Conservation (phyloP, 2,329 filamentous ascomycete genomes). For the Ophiostoma tasmaniense region DNA sequence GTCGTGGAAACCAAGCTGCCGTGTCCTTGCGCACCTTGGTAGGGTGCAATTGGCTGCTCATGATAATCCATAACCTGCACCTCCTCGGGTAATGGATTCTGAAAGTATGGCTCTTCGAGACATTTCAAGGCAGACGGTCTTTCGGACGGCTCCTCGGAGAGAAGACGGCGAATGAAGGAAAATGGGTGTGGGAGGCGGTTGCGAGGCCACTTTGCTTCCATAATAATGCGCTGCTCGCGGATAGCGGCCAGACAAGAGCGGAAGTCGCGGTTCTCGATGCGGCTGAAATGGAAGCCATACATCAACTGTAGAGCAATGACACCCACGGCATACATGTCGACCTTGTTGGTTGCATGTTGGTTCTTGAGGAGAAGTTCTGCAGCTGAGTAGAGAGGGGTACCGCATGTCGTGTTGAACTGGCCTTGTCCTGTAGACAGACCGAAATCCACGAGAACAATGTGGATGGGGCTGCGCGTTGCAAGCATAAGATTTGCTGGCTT, state of each 20-base stretch:
- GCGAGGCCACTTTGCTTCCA: not conserved
- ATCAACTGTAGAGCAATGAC: slow-evolving; percentile 8
- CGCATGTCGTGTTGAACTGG: slow-evolving; percentile 7
- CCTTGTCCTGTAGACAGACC: slow-evolving; percentile 8
- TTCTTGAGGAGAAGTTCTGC: slow-evolving; percentile 1
- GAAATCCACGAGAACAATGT: slow-evolving; percentile 15
- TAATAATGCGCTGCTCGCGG: not conserved
- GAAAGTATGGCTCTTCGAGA: not conserved
- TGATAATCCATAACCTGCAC: not conserved
- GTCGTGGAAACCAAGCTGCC: not conserved
- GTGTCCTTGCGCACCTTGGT: not conserved
- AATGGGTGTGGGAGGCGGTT: not conserved
- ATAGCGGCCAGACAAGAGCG: not conserved
- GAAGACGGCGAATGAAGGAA: not conserved
- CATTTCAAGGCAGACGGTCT: not conserved
- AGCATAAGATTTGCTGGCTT: slow-evolving; percentile 19
- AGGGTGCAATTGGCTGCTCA: not conserved
- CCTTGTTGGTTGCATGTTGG: slow-evolving; percentile 4
- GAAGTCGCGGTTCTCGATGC: not conserved
- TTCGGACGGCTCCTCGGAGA: not conserved
- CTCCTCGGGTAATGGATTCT: not conserved
- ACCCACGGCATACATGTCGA: slow-evolving; percentile 13
- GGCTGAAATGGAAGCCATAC: slow-evolving; percentile 4
- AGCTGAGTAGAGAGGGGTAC: slow-evolving; percentile 10
- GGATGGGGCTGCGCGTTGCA: not conserved